These are phyloP conservation scores for Tetragonia tetragonoides DNA, from an alignment of 148 eudicot genomes.

Conservation along the genomic window DNA sequence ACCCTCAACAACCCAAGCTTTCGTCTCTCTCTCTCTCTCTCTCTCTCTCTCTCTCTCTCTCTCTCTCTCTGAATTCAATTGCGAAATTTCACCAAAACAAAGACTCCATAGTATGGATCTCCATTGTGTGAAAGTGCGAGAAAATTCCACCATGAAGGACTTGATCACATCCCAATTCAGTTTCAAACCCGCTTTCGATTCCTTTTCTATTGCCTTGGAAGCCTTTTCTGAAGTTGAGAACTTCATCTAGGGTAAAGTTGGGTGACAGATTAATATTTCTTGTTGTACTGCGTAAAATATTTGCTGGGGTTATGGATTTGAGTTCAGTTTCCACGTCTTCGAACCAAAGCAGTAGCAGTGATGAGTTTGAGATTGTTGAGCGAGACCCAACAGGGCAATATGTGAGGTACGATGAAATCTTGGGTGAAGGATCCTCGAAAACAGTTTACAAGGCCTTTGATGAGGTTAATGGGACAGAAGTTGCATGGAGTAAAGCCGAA, in stretches of 20 bases:
- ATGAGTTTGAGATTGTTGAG: not conserved
- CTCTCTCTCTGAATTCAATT: no score
- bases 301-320: not conserved
- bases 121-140: not conserved
- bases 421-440: conserved; percentile 16
- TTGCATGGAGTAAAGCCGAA: conserved; percentile 37
- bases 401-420: conserved; percentile 12
- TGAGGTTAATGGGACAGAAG: conserved; percentile 30
- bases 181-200: not conserved
- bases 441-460: conserved; percentile 35
- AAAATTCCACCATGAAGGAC: not conserved
- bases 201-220: not conserved
- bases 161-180: not conserved
- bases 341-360: not conserved
- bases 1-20: not conserved
- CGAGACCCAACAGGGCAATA: not conserved
- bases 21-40: not conserved
- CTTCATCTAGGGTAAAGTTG: not conserved
- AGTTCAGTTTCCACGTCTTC: not conserved
- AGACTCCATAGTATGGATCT: not conserved
- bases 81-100: no score
- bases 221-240: not conserved
- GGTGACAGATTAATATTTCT: no score
- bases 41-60: not conserved
- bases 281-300: no score